Base-by-base conservation (phyloP, 164 flowering plant species). In the Macadamia integrifolia region DNA sequence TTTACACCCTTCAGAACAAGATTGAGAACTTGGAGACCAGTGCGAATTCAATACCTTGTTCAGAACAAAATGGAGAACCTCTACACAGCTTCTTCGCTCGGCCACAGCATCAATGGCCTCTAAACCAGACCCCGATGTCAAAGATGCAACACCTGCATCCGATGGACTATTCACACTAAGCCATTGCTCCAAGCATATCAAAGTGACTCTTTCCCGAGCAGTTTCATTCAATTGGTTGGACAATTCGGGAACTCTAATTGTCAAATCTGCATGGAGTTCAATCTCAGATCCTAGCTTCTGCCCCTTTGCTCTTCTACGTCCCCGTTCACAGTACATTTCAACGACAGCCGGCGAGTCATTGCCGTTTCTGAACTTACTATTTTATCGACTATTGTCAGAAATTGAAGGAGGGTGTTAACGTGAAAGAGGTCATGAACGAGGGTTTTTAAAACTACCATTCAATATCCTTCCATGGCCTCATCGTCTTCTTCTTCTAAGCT, bases 151-250 rank as follows among this genome's bases (percentile, higher is more conserved):
- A 48, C 11, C 52, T 32, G 44, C 28, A 32, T 70, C 59, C 15
- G 29, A 35, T 32, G 40, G 57, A 57, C 66, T 55, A 23, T n/a
- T 14, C 49, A 29, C 23, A 64, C 59, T 58, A 61, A 64, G 69
- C 44, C 84, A 69, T 62, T 35, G 77, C 79, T 89, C 87, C 79
- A 87, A 70, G 52, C 80, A 78, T 60, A 85, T 84, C 73, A 89
- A 66, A 30, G 87, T 79, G 31, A 80, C 75, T 76, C 69, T 48
- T 78, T 89, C 94, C 74, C 74, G 79, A 6, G 83, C 79, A 48
- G 62, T 73, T 48, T 68, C 74, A 15, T 74, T 77, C 40, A 64
- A 30, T 35, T 72, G 72, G 71, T 74, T 74, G 43, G 75, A 46
- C 5, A 80, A 50, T 15, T 69, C 73, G 2, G 89, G 83, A 58